Evolutionary conservation across 2,329 filamentous ascomycete species (phyloP), one percentile per base, ranked within the genome.

Genomic region (Pseudocercospora musae): DNA sequence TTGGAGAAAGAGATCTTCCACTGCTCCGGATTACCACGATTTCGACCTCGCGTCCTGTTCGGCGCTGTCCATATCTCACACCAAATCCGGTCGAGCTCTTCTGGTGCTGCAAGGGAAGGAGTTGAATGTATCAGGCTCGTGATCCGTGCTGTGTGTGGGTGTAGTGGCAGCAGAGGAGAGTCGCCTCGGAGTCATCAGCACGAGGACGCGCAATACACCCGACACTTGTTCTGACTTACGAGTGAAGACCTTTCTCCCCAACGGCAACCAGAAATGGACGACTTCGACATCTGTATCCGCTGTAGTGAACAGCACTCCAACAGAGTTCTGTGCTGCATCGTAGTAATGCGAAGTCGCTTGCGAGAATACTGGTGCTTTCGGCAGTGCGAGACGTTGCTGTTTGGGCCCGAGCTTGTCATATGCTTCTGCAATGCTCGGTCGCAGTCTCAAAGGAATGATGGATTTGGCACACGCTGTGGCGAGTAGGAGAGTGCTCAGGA

Each of bases 251-350:
- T 66, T 66, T 59, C 65, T 59, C 11, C 70, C 68, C n/a, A 74
- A 52, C 7, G 73, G 73, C 40, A 75, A 50, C 73, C 71, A 75
- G 11, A 72, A 54, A 60, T 73, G 73, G 44, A 62, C 49, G 20
- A 68, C 63, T n/a, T 68, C 62, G 20, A 62, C 66, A 31, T 66
- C 62, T 40, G 65, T 21, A 11, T 21, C 57, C 29, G 57, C 52
- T 13, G 37, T 54, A 7, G 68, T 73, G 42, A 75, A 69, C 11
- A 74, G 61, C 53, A 75, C 53, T 13, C 72, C 73, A 29, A 71
- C 70, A 1, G 71, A 73, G 33, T 70, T 71, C 25, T 69, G 59
- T 27, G 63, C 60, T n/a, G 68, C 70, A 11, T 72, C 70, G 53
- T 70, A 66, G 27, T 63, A 55, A 27, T 60, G 57, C 29, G 31